Evolutionary conservation across 78 protist species (phyloP).

Genomic region (Dictyostelium firmibasis): DNA sequence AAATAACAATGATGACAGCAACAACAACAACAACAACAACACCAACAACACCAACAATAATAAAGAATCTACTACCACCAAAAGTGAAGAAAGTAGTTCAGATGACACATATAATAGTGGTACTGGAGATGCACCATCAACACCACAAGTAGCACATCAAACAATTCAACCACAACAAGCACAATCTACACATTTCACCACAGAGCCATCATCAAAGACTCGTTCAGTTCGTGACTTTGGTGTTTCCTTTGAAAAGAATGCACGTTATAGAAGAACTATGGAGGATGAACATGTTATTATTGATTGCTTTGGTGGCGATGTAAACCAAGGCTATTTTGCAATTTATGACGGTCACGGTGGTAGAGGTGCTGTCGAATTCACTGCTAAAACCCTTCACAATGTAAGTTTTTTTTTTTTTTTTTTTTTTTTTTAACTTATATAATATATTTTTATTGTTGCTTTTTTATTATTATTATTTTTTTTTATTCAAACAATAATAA

Average conservation of each 20-base stretch:
- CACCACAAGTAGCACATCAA: slow-evolving; percentile 32
- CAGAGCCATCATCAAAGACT: slow-evolving; percentile 9
- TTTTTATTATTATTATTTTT: not conserved
- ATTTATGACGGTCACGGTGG: slow-evolving; percentile 86
- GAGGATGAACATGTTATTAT: slow-evolving; percentile 81
- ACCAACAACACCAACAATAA: not conserved
- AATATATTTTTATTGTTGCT: not conserved
- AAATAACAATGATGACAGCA: not conserved
- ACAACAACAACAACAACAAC: not conserved
- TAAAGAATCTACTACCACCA: not conserved
- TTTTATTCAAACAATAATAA: too few relatives aligned
- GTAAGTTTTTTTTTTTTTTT: slow-evolving; percentile 3
- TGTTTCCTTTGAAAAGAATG: slow-evolving; percentile 68
- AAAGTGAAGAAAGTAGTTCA: not conserved
- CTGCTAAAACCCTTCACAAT: slow-evolving; percentile 73
- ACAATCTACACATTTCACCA: not conserved
- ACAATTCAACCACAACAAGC: not conserved
- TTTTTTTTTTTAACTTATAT: too few relatives aligned
- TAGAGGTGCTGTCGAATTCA: slow-evolving; percentile 80
- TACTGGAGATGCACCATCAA: slow-evolving; percentile 37
- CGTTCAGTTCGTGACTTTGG: slow-evolving; percentile 75
- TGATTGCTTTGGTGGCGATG: slow-evolving; percentile 66
- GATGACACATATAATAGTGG: not conserved
- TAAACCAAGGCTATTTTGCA: slow-evolving; percentile 67
- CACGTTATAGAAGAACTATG: slow-evolving; percentile 78